These are phyloP conservation scores for Fonsecaea pedrosoi DNA, from an alignment of 2,329 filamentous ascomycete species.

Conservation along the genomic window DNA sequence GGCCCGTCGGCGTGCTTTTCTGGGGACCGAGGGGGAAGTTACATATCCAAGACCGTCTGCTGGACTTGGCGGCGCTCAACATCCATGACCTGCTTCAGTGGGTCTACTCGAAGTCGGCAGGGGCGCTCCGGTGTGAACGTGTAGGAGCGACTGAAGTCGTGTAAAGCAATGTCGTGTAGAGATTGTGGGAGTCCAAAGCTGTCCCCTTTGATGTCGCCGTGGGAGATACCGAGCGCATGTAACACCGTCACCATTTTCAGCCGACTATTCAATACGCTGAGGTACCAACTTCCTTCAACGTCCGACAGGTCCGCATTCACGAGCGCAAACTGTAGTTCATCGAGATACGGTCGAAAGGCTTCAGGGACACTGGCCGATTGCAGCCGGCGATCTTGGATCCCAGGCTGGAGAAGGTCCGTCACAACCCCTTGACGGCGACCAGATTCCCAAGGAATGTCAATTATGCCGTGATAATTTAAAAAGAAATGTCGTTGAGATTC, in stretches of 20 bases:
- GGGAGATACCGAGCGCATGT: constrained; percentile 5
- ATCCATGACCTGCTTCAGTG: not conserved
- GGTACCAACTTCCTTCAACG: constrained; percentile 3
- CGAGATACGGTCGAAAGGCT: not conserved
- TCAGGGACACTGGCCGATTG: constrained; percentile 5
- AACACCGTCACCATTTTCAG: constrained; percentile 5
- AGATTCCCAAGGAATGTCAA: not conserved
- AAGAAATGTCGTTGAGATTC: constrained; percentile 2
- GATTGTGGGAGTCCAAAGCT: constrained; percentile 3
- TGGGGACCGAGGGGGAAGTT: not conserved
- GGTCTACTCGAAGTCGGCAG: not conserved
- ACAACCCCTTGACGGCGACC: not conserved
- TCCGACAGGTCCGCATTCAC: not conserved
- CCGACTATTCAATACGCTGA: constrained; percentile 2
- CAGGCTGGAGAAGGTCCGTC: not conserved
- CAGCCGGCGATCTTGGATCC: not conserved
- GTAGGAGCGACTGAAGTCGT: constrained; percentile 6
- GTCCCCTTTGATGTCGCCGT: not conserved
- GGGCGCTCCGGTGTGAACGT: constrained; percentile 2
- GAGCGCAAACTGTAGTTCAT: not conserved
- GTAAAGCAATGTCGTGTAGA: constrained; percentile 4
- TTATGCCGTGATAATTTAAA: not conserved
- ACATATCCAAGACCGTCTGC: not conserved
- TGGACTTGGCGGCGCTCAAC: not conserved
- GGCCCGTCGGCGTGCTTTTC: not conserved